phyloP scores from a whole-genome alignment of 805 yeast species.

The Myxozyma geophila region DNA sequence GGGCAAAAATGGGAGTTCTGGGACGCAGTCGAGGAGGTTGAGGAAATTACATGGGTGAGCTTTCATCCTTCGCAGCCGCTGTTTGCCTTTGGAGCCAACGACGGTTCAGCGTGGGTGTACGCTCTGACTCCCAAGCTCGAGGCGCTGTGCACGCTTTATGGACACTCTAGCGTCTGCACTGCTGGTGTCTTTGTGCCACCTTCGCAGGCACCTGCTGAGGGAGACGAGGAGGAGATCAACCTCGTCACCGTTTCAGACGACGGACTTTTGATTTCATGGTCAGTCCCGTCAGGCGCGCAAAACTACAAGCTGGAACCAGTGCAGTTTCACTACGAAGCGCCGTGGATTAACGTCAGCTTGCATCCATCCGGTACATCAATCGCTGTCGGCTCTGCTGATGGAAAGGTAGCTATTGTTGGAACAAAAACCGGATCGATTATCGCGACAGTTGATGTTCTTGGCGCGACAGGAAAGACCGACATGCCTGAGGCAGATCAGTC shows the following conservation, averaged over 20 bases:
- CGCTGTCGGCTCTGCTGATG: conserved; percentile 89
- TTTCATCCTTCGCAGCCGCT: conserved; percentile 78
- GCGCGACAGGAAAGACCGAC: conserved; percentile 50
- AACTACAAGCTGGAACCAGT: conserved; percentile 67
- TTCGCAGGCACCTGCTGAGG: conserved; percentile 43
- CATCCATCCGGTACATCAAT: conserved; percentile 57
- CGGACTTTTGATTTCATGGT: conserved; percentile 86
- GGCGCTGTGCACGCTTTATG: conserved; percentile 49
- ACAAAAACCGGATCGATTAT: conserved; percentile 73
- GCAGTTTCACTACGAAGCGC: conserved; percentile 77
- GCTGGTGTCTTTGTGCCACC: conserved; percentile 73
- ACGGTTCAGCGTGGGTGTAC: conserved; percentile 95
- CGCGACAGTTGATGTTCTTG: conserved; percentile 62
- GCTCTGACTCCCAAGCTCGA: conserved; percentile 65
- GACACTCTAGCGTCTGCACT: conserved; percentile 80
- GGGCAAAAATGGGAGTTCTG: conserved; percentile 82
- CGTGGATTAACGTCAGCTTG: conserved; percentile 79
- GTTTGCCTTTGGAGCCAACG: conserved; percentile 89
- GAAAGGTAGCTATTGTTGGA: conserved; percentile 79
- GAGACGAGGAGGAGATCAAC: conserved; percentile 47
- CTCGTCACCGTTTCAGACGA: conserved; percentile 83
- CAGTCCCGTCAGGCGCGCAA: conserved; percentile 74
- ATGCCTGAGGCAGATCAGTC: conserved; percentile 54
- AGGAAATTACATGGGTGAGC: conserved; percentile 83
- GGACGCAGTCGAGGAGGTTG: conserved; percentile 80